Evolutionary conservation across 495 filamentous ascomycete genomes (phyloP).

Genomic region (Annulohypoxylon stygium): DNA sequence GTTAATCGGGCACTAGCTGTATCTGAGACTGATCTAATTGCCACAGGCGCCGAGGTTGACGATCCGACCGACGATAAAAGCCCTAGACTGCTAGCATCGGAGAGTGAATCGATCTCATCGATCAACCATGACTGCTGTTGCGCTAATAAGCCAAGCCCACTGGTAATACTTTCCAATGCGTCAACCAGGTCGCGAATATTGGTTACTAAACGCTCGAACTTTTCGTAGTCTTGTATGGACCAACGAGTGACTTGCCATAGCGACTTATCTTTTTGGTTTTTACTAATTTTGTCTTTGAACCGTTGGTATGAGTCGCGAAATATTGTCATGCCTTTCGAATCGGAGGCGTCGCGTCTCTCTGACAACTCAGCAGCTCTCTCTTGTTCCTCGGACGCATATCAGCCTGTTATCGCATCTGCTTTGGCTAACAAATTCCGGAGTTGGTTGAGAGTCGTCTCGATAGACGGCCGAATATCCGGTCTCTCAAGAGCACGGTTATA

Average conservation of each 20-base stretch:
- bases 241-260: constrained; percentile 17
- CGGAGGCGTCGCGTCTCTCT: neutral
- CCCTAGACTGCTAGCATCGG: constrained; percentile 1
- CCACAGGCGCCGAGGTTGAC: constrained; percentile 1
- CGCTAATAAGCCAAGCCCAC: constrained; percentile 5
- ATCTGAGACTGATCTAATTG: constrained; percentile 7
- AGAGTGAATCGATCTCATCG: constrained; percentile 10
- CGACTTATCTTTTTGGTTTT: constrained; percentile 8
- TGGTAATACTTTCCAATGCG: constrained; percentile 12
- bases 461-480: constrained; percentile 8
- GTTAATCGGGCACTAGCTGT: constrained; percentile 11
- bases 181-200: constrained; percentile 10
- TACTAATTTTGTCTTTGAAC: neutral
- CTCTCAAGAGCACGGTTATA: constrained; percentile 12
- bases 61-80: constrained; percentile 2
- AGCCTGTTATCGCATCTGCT: constrained; percentile 2
- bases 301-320: constrained; percentile 14
- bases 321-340: constrained; percentile 11
- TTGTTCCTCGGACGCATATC: constrained; percentile 11
- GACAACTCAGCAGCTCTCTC: constrained; percentile 6
- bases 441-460: constrained; percentile 11
- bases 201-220: constrained; percentile 3
- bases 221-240: constrained; percentile 17
- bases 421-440: neutral
- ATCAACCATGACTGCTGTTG: constrained; percentile 11